A percentile compares a stretch with the other conserved stretches of the same genome.
Evolutionary conservation across 805 yeast genomes (phyloP).

Genomic region (Wickerhamiella qilinensis): DNA sequence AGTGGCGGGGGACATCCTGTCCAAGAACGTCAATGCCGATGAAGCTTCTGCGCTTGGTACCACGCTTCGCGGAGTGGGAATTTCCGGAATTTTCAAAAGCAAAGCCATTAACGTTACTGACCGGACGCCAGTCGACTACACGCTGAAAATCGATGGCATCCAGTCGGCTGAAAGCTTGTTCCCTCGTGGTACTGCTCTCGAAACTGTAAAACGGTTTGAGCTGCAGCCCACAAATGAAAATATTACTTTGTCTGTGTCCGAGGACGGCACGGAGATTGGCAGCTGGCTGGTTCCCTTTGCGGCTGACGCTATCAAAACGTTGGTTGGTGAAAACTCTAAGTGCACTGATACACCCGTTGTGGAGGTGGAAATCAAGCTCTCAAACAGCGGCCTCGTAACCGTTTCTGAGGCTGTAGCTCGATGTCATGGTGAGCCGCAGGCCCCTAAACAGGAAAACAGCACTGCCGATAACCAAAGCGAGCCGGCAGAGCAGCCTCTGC

Average conservation of each 20-base stretch:
- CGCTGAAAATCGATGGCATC: slow-evolving; percentile 33
- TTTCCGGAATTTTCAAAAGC: slow-evolving; percentile 52
- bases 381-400: slow-evolving; percentile 9
- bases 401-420: slow-evolving; percentile 10
- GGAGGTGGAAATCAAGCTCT: slow-evolving; percentile 9
- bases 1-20: slow-evolving; percentile 42
- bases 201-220: slow-evolving; percentile 18
- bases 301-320: slow-evolving; percentile 13
- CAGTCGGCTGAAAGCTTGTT: slow-evolving; percentile 7
- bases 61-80: slow-evolving; percentile 62
- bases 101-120: slow-evolving; percentile 46
- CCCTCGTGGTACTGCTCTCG: slow-evolving; percentile 19
- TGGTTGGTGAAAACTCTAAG: slow-evolving; percentile 12
- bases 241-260: slow-evolving; percentile 24
- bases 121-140: slow-evolving; percentile 33
- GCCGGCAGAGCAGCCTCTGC: slow-evolving; percentile 6
- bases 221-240: slow-evolving; percentile 15
- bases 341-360: slow-evolving; percentile 10
- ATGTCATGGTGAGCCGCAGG: slow-evolving; percentile 6
- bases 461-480: no score
- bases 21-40: slow-evolving; percentile 86
- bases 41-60: slow-evolving; percentile 88
- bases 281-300: slow-evolving; percentile 17
- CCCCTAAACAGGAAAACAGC: not conserved
- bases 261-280: slow-evolving; percentile 23